Conservation (phyloP, 306 rosid species). For the Fragaria vesca region DNA sequence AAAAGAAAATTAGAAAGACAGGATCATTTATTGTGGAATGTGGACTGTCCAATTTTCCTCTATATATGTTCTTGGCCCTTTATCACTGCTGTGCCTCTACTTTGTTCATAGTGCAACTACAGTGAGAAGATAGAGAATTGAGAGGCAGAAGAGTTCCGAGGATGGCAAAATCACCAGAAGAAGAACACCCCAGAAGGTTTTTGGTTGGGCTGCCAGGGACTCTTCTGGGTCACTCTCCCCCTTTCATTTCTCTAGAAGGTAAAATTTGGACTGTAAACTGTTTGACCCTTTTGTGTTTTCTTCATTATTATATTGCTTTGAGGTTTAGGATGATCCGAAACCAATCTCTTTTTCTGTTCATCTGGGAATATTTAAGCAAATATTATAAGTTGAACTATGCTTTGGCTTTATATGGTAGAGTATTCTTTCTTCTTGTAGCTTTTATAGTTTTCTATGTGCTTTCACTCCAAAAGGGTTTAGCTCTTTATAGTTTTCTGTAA, state of each 20-base stretch:
- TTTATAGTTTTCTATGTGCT: not conserved
- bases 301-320: not conserved
- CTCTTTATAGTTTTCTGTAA: too few species aligned
- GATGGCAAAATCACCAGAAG: conserved; percentile 40
- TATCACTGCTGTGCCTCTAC: not conserved
- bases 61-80: not conserved
- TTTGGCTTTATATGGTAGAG: not conserved
- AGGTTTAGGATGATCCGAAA: not conserved
- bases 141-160: not conserved
- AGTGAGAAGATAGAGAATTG: not conserved
- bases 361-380: not conserved
- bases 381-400: not conserved
- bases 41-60: not conserved
- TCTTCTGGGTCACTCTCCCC: conserved; percentile 37
- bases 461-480: not conserved
- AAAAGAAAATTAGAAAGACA: too few species aligned
- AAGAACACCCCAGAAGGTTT: conserved; percentile 39
- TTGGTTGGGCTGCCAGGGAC: conserved; percentile 46
- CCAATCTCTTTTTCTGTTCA: not conserved
- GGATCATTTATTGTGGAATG: too few species aligned
- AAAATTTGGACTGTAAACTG: not conserved
- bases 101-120: not conserved
- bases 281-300: not conserved
- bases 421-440: not conserved
- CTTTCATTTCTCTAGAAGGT: conserved; percentile 44